Percentiles rank a stretch among this genome's conserved stretches.
Conservation (phyloP, 345 rosid species). For the Ricinus communis region DNA sequence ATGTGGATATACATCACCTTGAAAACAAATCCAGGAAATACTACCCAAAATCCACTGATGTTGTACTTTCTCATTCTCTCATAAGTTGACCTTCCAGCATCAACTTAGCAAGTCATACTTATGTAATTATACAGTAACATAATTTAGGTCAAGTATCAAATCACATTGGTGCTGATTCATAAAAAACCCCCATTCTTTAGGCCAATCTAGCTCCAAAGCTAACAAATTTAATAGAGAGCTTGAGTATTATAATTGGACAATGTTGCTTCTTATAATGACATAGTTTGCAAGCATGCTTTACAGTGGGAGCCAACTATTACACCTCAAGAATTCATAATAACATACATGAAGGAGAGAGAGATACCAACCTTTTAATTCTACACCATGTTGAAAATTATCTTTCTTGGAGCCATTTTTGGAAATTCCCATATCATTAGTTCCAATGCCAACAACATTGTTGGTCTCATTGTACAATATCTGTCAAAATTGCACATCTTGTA, state of each 20-base stretch:
- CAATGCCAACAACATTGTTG: conserved; percentile 72
- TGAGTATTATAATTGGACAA: not conserved
- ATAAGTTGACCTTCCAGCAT: not conserved
- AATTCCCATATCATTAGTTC: conserved; percentile 96
- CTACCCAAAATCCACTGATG: not conserved
- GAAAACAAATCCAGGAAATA: conserved; percentile 6
- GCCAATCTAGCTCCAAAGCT: not conserved
- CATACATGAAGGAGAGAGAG: conserved; percentile 3
- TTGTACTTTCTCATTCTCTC: not conserved
- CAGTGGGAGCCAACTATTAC: not conserved
- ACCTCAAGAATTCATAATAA: not conserved
- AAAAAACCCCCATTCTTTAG: not conserved
- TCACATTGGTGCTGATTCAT: not conserved
- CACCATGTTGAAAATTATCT: conserved; percentile 83
- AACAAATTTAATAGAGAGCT: not conserved
- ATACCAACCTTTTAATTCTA: conserved; percentile 68
- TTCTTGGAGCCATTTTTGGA: conserved; percentile 87
- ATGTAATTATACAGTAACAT: not conserved
- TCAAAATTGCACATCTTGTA: conserved; percentile 20
- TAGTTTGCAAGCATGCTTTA: not conserved
- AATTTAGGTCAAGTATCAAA: not conserved
- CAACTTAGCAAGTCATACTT: not conserved
- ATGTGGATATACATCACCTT: not conserved
- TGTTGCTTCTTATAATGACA: not conserved
- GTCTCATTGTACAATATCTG: conserved; percentile 73